Conservation (phyloP, 805 yeast genomes). For the Saturnispora gosingensis region DNA sequence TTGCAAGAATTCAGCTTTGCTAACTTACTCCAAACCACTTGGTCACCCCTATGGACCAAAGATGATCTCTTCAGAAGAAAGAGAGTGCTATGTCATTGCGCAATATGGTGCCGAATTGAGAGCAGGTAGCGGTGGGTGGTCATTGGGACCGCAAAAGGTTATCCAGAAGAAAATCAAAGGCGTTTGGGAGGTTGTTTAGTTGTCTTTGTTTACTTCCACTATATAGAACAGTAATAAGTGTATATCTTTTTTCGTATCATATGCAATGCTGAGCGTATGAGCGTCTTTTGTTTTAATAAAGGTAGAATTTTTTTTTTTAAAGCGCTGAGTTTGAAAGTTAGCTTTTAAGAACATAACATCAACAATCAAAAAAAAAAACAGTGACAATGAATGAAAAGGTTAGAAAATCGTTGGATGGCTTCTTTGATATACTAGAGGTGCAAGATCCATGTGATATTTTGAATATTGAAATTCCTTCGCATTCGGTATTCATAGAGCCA, state of each 20-base stretch:
- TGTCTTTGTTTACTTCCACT: neutral
- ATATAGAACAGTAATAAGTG: neutral
- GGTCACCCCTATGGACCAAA: conserved; percentile 87
- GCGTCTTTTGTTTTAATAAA: neutral
- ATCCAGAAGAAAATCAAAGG: conserved; percentile 60
- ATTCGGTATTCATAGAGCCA: conserved; percentile 6
- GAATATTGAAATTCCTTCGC: conserved; percentile 3
- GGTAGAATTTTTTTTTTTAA: neutral
- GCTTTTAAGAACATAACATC: neutral
- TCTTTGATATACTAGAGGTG: neutral
- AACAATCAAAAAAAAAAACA: neutral
- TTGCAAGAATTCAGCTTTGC: conserved; percentile 59
- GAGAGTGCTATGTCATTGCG: conserved; percentile 88
- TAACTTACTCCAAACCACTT: conserved; percentile 84
- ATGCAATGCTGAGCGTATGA: neutral
- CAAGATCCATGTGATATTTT: neutral
- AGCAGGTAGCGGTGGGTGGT: conserved; percentile 89
- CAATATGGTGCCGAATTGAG: conserved; percentile 63
- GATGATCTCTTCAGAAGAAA: conserved; percentile 48
- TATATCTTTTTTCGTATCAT: neutral
- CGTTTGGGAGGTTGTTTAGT: conserved; percentile 43
- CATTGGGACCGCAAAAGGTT: conserved; percentile 72
- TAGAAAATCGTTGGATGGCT: neutral
- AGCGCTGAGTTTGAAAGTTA: neutral
- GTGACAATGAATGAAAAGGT: conserved; percentile 3